These are phyloP conservation scores for Candida glaebosa DNA, from an alignment of 805 yeast species.

Conservation along the genomic window DNA sequence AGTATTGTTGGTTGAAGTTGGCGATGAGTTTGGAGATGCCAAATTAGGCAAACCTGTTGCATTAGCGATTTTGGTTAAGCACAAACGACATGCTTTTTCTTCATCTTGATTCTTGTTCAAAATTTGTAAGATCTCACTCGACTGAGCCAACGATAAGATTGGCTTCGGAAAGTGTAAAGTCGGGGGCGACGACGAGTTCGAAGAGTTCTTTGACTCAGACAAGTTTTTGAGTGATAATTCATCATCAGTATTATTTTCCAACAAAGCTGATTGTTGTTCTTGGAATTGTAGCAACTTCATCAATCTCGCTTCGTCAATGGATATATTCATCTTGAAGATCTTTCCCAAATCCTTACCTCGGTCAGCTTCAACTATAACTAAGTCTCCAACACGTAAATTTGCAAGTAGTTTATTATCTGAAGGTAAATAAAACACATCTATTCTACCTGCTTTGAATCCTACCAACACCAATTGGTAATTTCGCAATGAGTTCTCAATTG, in stretches of 20 bases:
- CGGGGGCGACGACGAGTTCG: slow-evolving; percentile 29
- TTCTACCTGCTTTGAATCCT: slow-evolving; percentile 74
- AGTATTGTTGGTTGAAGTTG: slow-evolving; percentile 5
- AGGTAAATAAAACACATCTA: slow-evolving; percentile 72
- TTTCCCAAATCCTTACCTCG: slow-evolving; percentile 76
- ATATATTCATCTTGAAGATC: slow-evolving; percentile 54
- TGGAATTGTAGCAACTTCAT: slow-evolving; percentile 63
- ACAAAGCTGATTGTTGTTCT: slow-evolving; percentile 67
- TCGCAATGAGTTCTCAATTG: slow-evolving; percentile 34
- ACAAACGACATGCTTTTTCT: slow-evolving; percentile 60
- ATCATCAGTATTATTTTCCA: slow-evolving; percentile 20
- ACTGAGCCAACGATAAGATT: slow-evolving; percentile 58
- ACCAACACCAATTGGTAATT: slow-evolving; percentile 52
- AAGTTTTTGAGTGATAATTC: slow-evolving; percentile 24
- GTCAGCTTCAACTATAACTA: slow-evolving; percentile 82
- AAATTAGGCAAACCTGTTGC: slow-evolving; percentile 14
- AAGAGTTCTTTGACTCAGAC: slow-evolving; percentile 11
- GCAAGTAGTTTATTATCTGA: slow-evolving; percentile 12
- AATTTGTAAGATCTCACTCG: slow-evolving; percentile 58
- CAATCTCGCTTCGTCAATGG: slow-evolving; percentile 63
- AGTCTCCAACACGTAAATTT: slow-evolving; percentile 50
- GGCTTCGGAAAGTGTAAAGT: slow-evolving; percentile 63
- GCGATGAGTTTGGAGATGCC: slow-evolving; percentile 6
- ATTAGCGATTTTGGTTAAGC: slow-evolving; percentile 54
- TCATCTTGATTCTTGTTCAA: slow-evolving; percentile 62